A percentile compares a stretch with the other conserved stretches of the same genome.
phyloP scores from a whole-genome alignment of 371 early-diverging fungal genomes.

The Mucor plumbeus region DNA sequence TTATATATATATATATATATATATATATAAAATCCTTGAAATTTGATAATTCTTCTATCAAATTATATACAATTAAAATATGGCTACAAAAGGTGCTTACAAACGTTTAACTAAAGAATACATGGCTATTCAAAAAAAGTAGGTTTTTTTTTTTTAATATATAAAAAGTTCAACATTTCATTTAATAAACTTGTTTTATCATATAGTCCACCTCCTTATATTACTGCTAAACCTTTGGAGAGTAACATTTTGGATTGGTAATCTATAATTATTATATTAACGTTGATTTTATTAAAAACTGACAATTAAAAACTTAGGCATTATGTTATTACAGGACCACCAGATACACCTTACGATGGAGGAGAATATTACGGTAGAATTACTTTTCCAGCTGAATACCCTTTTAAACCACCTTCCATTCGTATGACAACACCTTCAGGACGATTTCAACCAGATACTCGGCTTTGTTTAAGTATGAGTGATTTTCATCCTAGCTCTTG shows the following conservation, averaged over 20 bases:
- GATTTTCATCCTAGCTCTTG: slow-evolving; percentile 94
- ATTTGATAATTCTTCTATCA: neutral
- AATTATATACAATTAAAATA: slow-evolving; percentile 31
- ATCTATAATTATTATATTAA: neutral
- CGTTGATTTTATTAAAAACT: neutral
- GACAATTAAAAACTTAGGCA: slow-evolving; percentile 65
- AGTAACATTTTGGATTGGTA: slow-evolving; percentile 96
- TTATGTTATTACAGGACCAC: slow-evolving; percentile 94
- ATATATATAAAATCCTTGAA: too few species aligned
- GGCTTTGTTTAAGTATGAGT: slow-evolving; percentile 94
- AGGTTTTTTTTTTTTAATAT: neutral
- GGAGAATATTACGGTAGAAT: slow-evolving; percentile 97
- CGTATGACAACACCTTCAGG: slow-evolving; percentile 93
- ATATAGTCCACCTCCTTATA: slow-evolving; percentile 69
- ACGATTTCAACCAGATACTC: slow-evolving; percentile 88
- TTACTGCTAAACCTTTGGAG: slow-evolving; percentile 92
- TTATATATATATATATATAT: too few species aligned
- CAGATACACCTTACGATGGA: slow-evolving; percentile 89
- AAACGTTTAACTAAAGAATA: slow-evolving; percentile 94
- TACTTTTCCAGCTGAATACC: slow-evolving; percentile 95
- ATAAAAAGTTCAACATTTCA: neutral
- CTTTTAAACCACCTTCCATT: slow-evolving; percentile 95
- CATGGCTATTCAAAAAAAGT: slow-evolving; percentile 72
- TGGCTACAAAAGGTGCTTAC: slow-evolving; percentile 92
- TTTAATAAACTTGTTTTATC: slow-evolving; percentile 26